Base-by-base conservation (phyloP, 805 yeast species). In the Ogataea dorogensis region DNA sequence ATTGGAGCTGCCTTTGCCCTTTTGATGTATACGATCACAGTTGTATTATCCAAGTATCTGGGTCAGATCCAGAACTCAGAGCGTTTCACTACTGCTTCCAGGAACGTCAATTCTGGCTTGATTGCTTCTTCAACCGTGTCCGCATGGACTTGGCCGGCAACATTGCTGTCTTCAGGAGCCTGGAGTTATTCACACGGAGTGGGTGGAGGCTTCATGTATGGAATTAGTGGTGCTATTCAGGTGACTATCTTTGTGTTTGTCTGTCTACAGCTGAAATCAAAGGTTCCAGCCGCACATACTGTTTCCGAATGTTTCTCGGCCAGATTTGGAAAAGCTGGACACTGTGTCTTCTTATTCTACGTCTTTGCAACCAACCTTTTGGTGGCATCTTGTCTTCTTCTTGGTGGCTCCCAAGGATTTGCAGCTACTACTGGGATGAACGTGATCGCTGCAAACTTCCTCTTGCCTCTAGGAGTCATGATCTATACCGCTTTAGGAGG, bases 401-500 rank as follows among this genome's bases (percentile, higher is more conserved):
- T 51, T 20, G 64, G 63, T 13, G 54, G 37, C 6, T 33, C 37
- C 5, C 37, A 33, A 16, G 37, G 37, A 20, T 33, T 33, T 21
- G 20, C 31, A 5, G 37, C 37, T 5, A 28, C 37, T 22, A 33
- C 37, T 1, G 37, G 37, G 19, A 33, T 51, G 37, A 38, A 47
- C 24, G 41, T 36, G 17, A 51, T 53, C 24, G 60, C 59, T 18
- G 38, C 47, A 16, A 51, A 43, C 11, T 44, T 58, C 29, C 46
- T 62, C 31, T 47, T 62, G 15, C 67, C 67, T 1, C 38, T 62
- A 19, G 64, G 64, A 13, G 67, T 62, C 14, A 39, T 51, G 24
- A 43, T 56, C 17, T 62, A 62, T 43, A 59, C 66, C 2, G 49
- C 54, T 5, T 44, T 61, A 22, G 68, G 68, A 17, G 68, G 68